Conservation (phyloP, 768 basidiomycete species). For the Mycena venus region DNA sequence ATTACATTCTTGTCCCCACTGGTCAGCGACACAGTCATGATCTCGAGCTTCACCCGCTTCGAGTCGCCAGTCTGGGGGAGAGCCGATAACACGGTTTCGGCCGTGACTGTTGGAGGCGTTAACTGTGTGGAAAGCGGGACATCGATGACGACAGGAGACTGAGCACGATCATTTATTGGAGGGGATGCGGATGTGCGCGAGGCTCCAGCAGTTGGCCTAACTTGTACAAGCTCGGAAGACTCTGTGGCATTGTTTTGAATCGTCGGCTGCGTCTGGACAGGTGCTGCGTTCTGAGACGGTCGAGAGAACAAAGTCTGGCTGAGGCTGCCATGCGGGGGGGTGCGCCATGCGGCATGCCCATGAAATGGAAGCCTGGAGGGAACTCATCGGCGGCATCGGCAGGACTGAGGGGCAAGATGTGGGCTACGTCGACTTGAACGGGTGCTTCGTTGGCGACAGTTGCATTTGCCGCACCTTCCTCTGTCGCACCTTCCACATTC, state of each 20-base stretch:
- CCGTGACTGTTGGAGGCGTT: neutral
- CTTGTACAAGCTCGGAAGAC: neutral
- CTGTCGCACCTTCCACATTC: neutral
- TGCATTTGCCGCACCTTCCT: neutral
- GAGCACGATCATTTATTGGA: neutral
- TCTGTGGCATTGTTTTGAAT: neutral
- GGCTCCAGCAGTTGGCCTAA: conserved; percentile 9
- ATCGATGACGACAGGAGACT: conserved; percentile 1
- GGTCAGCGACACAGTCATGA: conserved; percentile 26
- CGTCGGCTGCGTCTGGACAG: neutral
- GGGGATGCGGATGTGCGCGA: conserved; percentile 10
- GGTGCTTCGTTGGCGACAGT: neutral
- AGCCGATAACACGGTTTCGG: conserved; percentile 19
- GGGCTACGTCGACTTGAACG: conserved; percentile 12
- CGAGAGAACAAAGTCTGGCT: neutral
- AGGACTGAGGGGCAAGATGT: conserved; percentile 28
- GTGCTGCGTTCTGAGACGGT: neutral
- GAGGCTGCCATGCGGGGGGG: neutral
- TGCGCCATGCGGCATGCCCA: conserved; percentile 18
- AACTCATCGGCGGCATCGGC: conserved; percentile 28
- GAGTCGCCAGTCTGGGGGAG: conserved; percentile 21
- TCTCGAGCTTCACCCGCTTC: conserved; percentile 32
- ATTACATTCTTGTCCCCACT: conserved; percentile 2
- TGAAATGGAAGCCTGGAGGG: conserved; percentile 35
- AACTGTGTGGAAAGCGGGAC: neutral